phyloP scores from a whole-genome alignment of 1,284 basidiomycete species.

The Taiwanofungus camphoratus region DNA sequence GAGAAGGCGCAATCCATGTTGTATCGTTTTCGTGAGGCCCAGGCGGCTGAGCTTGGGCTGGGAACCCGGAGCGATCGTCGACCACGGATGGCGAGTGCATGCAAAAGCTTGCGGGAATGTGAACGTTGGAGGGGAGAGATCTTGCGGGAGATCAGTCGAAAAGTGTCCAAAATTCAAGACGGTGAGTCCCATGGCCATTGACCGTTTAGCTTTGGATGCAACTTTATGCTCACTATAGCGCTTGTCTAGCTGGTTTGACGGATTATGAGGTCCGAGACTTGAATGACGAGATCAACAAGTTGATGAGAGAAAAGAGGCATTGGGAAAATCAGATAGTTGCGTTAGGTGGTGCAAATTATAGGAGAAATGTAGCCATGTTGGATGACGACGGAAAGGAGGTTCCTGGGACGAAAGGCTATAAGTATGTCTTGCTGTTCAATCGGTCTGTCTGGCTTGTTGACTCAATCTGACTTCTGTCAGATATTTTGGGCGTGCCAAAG shows the following conservation, averaged over 20 bases:
- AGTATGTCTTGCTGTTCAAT: conserved; percentile 51
- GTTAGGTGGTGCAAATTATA: conserved; percentile 94
- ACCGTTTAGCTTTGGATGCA: background rate
- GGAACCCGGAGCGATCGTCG: conserved; percentile 76
- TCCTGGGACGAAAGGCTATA: conserved; percentile 97
- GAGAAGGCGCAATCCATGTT: conserved; percentile 99
- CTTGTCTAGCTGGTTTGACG: conserved; percentile 70
- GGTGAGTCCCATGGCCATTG: conserved; percentile 55
- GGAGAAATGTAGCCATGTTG: conserved; percentile 84
- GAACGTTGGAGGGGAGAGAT: conserved; percentile 97
- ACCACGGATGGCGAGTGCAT: conserved; percentile 86
- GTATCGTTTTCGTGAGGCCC: conserved; percentile 96
- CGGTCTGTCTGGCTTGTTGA: no score
- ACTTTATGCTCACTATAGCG: conserved; percentile 7
- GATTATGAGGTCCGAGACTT: conserved; percentile 96
- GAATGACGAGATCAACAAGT: conserved; percentile 97
- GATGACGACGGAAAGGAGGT: conserved; percentile 95
- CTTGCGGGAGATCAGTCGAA: conserved; percentile 88
- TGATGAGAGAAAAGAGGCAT: conserved; percentile 91
- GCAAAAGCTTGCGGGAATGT: conserved; percentile 88
- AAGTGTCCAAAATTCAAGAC: conserved; percentile 98
- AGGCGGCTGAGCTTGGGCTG: conserved; percentile 91
- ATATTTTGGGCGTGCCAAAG: conserved; percentile 96
- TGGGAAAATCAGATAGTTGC: conserved; percentile 98
- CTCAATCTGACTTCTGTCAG: no score